Percentiles rank a stretch among this genome's conserved stretches.
Evolutionary conservation across 2,329 filamentous ascomycete species (phyloP).

Genomic region (Exophiala mesophila): DNA sequence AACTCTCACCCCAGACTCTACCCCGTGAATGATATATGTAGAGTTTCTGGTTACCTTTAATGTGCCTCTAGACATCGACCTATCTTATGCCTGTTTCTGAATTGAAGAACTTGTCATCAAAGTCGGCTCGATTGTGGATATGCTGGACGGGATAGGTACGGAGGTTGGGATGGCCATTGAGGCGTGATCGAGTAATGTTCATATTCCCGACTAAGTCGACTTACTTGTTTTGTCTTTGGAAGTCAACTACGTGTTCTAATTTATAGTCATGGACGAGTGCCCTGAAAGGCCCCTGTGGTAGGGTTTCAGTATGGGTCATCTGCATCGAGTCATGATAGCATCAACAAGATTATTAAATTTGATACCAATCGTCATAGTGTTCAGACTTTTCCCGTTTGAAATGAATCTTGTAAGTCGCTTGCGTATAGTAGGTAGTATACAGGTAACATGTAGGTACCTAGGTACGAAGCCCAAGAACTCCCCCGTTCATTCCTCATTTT

Average conservation of each 20-base stretch:
- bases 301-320: too few species aligned
- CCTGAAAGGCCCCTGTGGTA: too few species aligned
- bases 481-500: too few species aligned
- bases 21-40: slow-evolving; percentile 49
- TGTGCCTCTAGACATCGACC: slow-evolving; percentile 47
- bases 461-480: too few species aligned
- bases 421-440: too few species aligned
- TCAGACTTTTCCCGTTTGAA: too few species aligned
- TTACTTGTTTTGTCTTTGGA: slow-evolving; percentile 39
- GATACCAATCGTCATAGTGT: too few species aligned
- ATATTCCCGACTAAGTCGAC: slow-evolving; percentile 50
- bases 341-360: too few species aligned
- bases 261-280: slow-evolving; percentile 54
- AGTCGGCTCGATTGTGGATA: slow-evolving; percentile 48
- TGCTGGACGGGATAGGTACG: slow-evolving; percentile 44
- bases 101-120: slow-evolving; percentile 45
- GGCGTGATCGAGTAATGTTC: slow-evolving; percentile 43
- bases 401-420: too few species aligned
- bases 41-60: slow-evolving; percentile 38
- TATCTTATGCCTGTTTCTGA: slow-evolving; percentile 31
- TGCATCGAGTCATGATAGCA: too few species aligned
- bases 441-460: too few species aligned
- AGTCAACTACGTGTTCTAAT: slow-evolving; percentile 38
- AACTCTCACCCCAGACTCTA: slow-evolving; percentile 45
- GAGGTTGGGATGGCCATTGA: slow-evolving; percentile 47